These are phyloP conservation scores for Phytophthora idaei DNA, from an alignment of 352 stramenopile genomes.

Conservation along the genomic window DNA sequence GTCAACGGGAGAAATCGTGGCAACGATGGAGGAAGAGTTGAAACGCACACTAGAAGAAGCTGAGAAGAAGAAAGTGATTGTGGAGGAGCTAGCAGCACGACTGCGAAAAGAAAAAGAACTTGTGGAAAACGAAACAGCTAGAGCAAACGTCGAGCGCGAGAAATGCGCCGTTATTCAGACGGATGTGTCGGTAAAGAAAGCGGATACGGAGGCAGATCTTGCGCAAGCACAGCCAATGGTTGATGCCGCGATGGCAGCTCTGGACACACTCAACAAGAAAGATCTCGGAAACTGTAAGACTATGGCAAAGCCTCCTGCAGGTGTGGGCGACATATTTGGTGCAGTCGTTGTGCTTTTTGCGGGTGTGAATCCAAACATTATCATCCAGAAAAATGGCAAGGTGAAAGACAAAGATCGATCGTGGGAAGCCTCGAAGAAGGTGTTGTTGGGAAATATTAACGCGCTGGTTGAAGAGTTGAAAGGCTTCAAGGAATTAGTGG, in stretches of 20 bases:
- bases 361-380: constrained; percentile 68
- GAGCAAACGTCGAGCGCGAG: constrained; percentile 90
- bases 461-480: constrained; percentile 94
- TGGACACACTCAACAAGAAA: constrained; percentile 92
- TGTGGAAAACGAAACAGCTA: constrained; percentile 92
- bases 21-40: constrained; percentile 93
- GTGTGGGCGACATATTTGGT: constrained; percentile 88
- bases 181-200: constrained; percentile 92
- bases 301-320: constrained; percentile 90
- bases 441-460: constrained; percentile 92
- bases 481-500: constrained; percentile 70
- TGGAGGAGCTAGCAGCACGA: constrained; percentile 92
- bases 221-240: constrained; percentile 82
- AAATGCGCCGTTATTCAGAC: constrained; percentile 92
- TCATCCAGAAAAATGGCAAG: constrained; percentile 93
- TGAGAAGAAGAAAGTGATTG: constrained; percentile 92
- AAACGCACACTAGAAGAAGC: constrained; percentile 90
- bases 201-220: constrained; percentile 78
- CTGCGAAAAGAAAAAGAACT: constrained; percentile 92
- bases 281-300: constrained; percentile 92
- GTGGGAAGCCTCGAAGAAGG: constrained; percentile 94
- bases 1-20: constrained; percentile 88
- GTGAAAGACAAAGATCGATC: constrained; percentile 93
- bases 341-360: constrained; percentile 81
- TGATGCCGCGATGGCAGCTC: constrained; percentile 85